Base-by-base conservation (phyloP, 78 protist species). In the Monosiga brevicollis region DNA sequence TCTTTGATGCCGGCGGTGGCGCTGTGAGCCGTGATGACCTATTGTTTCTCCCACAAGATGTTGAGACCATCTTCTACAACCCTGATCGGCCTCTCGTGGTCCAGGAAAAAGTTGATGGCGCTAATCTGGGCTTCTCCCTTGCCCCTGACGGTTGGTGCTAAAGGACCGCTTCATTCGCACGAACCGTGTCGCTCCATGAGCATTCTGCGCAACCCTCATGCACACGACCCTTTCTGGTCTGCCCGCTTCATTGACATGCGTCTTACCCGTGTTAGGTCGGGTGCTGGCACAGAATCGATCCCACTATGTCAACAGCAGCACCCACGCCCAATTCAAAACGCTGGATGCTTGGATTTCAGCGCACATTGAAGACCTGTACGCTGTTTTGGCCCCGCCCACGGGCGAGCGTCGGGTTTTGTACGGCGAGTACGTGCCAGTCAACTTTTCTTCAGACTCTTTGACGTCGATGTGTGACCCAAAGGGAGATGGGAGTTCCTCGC, bases 31-130 rank as follows among this genome's bases (percentile, higher is more conserved):
- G 88, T 1, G 88, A 86, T 20, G 88, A 86, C 73, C 82, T 86
- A 2, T 32, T 86, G 25, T 29, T 83, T 39, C 42, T 3, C 1
- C 29, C 0, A 9, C 32, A 10, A 1, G 88, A 86, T 22, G 72
- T 36, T 1, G 39, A 9, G 6, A 20, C 35, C 25, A 81, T 82
- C 41, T 23, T 81, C 37, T 37, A 29, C n/a, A n/a, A 49, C 62
- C 62, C 62, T 49, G 29, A 49, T 49, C 49, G 73, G 36, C 24
- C 1, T 20, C 73, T 84, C 32, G 1, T 38, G 3, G 76, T 39
- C 1, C 81, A 85, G 73, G 88, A 86, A 76, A 86, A 86, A 75
- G 80, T 86, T 15, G 88, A 86, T 42, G 88, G 88, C 37, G 84
- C 88, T 0, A 86, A 86, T 34, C 80, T 86, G 41, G 88, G 88